Percentiles rank a stretch among this genome's conserved stretches.
Conservation (phyloP, 2,329 filamentous ascomycete genomes). For the Berkeleyomyces rouxiae region DNA sequence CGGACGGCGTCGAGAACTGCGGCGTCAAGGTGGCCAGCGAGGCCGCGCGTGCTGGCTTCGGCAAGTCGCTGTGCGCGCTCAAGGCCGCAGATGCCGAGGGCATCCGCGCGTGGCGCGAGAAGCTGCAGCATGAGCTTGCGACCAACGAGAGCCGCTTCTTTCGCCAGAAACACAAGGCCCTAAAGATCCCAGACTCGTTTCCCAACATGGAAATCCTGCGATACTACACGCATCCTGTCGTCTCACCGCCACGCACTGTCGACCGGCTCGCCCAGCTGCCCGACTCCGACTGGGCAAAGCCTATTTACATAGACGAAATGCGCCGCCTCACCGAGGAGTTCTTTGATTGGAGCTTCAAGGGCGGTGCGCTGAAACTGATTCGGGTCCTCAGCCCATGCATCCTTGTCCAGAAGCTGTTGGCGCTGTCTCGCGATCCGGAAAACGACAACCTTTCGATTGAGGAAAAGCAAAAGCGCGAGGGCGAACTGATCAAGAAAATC, state of each 20-base stretch:
- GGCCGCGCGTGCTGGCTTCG: conserved; percentile 77
- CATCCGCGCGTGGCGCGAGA: conserved; percentile 53
- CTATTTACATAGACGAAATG: conserved; percentile 49
- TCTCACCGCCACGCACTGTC: conserved; percentile 47
- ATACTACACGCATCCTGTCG: conserved; percentile 76
- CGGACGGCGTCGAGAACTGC: conserved; percentile 73
- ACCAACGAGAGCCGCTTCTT: conserved; percentile 79
- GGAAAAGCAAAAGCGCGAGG: conserved; percentile 27
- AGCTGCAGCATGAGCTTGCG: conserved; percentile 55
- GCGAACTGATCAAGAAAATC: conserved; percentile 45
- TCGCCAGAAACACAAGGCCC: conserved; percentile 52
- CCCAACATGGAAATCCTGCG: conserved; percentile 63
- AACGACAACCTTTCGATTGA: conserved; percentile 16
- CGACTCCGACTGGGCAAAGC: conserved; percentile 42
- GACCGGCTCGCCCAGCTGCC: conserved; percentile 29
- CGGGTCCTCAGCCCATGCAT: conserved; percentile 63
- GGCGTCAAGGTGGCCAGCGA: conserved; percentile 80
- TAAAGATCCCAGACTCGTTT: conserved; percentile 65
- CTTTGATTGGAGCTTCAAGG: conserved; percentile 70
- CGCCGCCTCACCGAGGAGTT: conserved; percentile 60
- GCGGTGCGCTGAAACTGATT: conserved; percentile 72
- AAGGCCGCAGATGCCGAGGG: conserved; percentile 40
- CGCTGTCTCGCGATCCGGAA: conserved; percentile 16
- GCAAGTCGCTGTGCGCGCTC: conserved; percentile 53
- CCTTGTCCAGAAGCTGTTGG: conserved; percentile 40